A percentile compares a stretch with the other conserved stretches of the same genome.
Evolutionary conservation across 2,329 filamentous ascomycete species (phyloP).

Genomic region (Aspergillus intermedius): DNA sequence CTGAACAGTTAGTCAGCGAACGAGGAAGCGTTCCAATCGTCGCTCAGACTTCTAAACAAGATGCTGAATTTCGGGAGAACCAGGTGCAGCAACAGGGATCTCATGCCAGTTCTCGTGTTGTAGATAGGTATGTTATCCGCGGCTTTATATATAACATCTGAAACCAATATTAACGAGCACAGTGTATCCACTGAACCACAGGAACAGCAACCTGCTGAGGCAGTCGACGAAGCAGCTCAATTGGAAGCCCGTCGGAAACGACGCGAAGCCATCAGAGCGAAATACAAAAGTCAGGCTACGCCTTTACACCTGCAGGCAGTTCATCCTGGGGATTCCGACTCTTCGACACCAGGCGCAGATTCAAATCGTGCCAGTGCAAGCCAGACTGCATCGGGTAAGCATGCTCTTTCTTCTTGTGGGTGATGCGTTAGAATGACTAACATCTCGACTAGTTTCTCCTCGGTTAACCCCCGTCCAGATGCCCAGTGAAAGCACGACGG

Average conservation of each 20-base stretch:
- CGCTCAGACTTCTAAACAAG: constrained; percentile 54
- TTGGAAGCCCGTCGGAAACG: constrained; percentile 79
- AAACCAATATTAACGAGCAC: constrained; percentile 8
- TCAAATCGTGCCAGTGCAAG: constrained; percentile 30
- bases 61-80: constrained; percentile 64
- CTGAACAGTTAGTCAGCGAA: constrained; percentile 59
- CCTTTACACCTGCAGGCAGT: constrained; percentile 71
- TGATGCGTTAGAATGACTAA: constrained; percentile 5
- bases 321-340: constrained; percentile 53
- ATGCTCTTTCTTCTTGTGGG: not conserved
- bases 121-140: constrained; percentile 38
- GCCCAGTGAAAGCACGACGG: constrained; percentile 43
- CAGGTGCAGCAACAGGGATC: constrained; percentile 48
- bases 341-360: constrained; percentile 46
- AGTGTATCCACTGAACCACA: constrained; percentile 5
- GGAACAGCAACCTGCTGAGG: constrained; percentile 45
- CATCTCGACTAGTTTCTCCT: constrained; percentile 19
- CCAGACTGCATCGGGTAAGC: constrained; percentile 35
- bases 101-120: constrained; percentile 24
- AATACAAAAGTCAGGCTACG: constrained; percentile 64
- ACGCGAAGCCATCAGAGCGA: constrained; percentile 77
- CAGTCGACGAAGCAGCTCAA: constrained; percentile 72
- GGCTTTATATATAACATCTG: not conserved
- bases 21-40: constrained; percentile 54
- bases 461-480: constrained; percentile 41